Base-by-base conservation (phyloP, 257 asterid species). In the Catharanthus roseus region DNA sequence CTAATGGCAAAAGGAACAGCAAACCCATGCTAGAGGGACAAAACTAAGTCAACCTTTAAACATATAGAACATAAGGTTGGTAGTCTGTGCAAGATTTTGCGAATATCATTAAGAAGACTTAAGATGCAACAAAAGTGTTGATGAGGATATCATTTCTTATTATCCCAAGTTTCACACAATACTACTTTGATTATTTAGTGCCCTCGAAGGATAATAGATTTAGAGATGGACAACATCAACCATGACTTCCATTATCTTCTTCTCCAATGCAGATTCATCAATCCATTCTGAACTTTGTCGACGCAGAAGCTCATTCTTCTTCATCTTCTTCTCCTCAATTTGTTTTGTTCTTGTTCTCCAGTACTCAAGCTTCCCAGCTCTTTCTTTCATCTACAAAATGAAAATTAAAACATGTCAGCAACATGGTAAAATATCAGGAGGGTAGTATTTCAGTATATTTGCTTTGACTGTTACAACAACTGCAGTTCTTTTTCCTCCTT, bases 331-430 rank as follows among this genome's bases (percentile, higher is more conserved):
- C 85, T 89, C 91, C 71, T 77, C 67, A 57, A 83, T 28, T 51
- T 79, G 76, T 73, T 74, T 79, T 67, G 79, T 90, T 73, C 93
- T 87, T 81, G 73, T 86, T 74, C 86, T 89, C 97, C 97, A 91
- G 49, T 87, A 87, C 69, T 89, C 95, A 60, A 87, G 91, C 86
- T 89, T 89, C 72, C 85, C 87, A 56, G 81, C 92, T 79, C 95
- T 81, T 73, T 91, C 96, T 83, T 85, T 89, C 80, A 79, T 71
- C 97, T 90, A 87, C 83, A 44, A 9, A 24, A 64, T 51, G 3
- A 31, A 10, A 4, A 80, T 66, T 36, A 15, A 31, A 54, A 41
- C 21, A 69, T 39, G 28, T 71, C n/a, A 70, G 15, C 33, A 16
- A 63, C 38, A 34, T 60, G 5, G 44, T 6, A 42, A 44, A 3